A percentile compares a stretch with the other conserved stretches of the same genome.
Conservation (phyloP, 176 grass and related monocot genomes). For the Aechmea fasciata region DNA sequence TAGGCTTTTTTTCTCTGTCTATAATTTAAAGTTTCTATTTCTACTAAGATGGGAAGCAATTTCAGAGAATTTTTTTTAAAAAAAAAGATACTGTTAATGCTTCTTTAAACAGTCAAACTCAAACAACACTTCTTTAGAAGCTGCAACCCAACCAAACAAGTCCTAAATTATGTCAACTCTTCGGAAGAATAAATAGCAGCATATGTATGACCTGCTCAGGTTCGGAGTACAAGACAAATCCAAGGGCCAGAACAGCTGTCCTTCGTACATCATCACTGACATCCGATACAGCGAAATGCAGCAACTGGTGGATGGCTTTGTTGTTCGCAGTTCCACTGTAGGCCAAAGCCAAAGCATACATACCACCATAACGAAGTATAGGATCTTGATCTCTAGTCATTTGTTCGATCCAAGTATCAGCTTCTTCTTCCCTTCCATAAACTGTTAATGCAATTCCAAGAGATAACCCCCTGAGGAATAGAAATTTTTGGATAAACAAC, state of each 20-base stretch:
- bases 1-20: no score
- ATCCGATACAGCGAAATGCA: conserved; percentile 97
- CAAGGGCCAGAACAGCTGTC: conserved; percentile 95
- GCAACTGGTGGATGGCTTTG: conserved; percentile 95
- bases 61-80: no score
- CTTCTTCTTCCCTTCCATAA: conserved; percentile 95
- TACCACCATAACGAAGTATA: conserved; percentile 96
- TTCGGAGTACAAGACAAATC: conserved; percentile 95
- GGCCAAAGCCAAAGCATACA: conserved; percentile 96
- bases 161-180: no score
- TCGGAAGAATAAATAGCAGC: no score
- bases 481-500: not conserved
- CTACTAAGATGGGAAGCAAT: no score
- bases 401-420: conserved; percentile 92
- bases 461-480: conserved; percentile 57
- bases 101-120: no score
- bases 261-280: conserved; percentile 99
- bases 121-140: no score
- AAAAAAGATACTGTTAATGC: no score
- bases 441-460: conserved; percentile 92
- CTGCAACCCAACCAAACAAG: no score
- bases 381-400: conserved; percentile 99
- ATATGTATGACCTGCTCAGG: conserved; percentile 59
- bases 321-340: conserved; percentile 96
- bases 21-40: no score